A percentile compares a stretch with the other conserved stretches of the same genome.
phyloP scores from a whole-genome alignment of 257 asterid species.

The Fraxinus quadrangulata region DNA sequence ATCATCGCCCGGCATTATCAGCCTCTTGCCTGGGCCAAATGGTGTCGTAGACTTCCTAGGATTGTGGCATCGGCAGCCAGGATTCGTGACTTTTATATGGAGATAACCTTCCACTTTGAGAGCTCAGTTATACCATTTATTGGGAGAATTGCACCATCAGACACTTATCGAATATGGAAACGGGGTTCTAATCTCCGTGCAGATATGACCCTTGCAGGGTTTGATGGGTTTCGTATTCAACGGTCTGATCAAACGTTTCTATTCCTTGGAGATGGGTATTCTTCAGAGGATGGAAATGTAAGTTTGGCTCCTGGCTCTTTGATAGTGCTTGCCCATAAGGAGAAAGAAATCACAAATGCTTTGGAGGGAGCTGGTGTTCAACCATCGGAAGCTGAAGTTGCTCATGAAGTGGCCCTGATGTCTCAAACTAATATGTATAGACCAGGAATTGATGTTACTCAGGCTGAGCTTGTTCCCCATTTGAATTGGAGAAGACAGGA shows the following conservation, averaged over 20 bases:
- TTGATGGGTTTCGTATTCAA: conserved; percentile 97
- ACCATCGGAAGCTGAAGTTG: conserved; percentile 97
- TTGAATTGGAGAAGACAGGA: conserved; percentile 98
- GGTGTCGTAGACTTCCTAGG: conserved; percentile 99
- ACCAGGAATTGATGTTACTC: conserved; percentile 99
- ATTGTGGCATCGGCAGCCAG: conserved; percentile 84
- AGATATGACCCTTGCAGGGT: conserved; percentile 99
- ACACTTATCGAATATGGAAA: conserved; percentile 95
- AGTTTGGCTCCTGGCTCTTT: conserved; percentile 92
- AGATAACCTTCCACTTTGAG: conserved; percentile 95
- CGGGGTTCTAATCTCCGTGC: conserved; percentile 98
- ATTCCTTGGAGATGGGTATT: conserved; percentile 90
- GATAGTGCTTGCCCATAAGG: conserved; percentile 91
- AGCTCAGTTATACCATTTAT: conserved; percentile 96
- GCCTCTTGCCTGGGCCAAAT: conserved; percentile 99
- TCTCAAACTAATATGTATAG: conserved; percentile 99
- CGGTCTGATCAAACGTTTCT: conserved; percentile 97
- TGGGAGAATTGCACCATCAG: conserved; percentile 98
- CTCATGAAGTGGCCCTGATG: conserved; percentile 97
- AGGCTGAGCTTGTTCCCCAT: conserved; percentile 92
- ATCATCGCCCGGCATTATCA: conserved; percentile 95
- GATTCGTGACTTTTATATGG: conserved; percentile 97
- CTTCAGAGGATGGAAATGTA: conserved; percentile 64
- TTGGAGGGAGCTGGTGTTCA: conserved; percentile 96
- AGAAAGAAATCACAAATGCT: conserved; percentile 93